Evolutionary conservation across 805 yeast genomes (phyloP), one percentile per base, ranked within the genome.

Genomic region (Wickerhamiella galacta): DNA sequence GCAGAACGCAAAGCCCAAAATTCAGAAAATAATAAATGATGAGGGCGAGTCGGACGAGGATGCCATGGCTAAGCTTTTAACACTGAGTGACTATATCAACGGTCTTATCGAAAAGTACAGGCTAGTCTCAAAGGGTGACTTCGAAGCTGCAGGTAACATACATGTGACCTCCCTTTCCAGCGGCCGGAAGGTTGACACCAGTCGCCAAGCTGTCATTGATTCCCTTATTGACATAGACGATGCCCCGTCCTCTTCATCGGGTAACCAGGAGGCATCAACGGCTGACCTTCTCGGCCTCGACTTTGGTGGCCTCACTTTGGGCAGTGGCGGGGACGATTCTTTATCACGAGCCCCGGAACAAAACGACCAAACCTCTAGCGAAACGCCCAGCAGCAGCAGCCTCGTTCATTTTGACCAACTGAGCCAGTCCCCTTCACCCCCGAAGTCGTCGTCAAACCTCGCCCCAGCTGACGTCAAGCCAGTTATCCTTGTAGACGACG

Each of bases 1-100:
- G 44, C 85, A 79, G 52, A 72, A 73, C 30, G 72, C 95, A 20
- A 83, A 75, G 49, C 94, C 95, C 25, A 82, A 78, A 46, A 69
- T 90, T 43, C 78, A 78, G 51, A 76, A 75, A 45, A 77, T 90
- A 45, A 71, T 81, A 39, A 76, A 71, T 46, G 93, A 82, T 47
- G 93, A 81, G 47, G 67, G 69, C 23, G 74, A 72, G 16, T 65
- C 68, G 27, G 79, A 74, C 47, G 72, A 61, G 28, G 67, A 61
- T 20, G 67, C 77, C 7, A 78, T 81, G 22, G 63, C 61, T 32
- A 73, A 70, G 38, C 57, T 90, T 34, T 60, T 80, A 33, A 62
- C 61, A 22, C 61, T 90, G 36, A 80, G 81, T 53, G 94, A 81
- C 51, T 67, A 67, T 34, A 75, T 85, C 40, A 75, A 80, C 50